Percentiles rank a stretch among this genome's conserved stretches.
Conservation (phyloP, 768 basidiomycete species). For the Suillus brevipes region DNA sequence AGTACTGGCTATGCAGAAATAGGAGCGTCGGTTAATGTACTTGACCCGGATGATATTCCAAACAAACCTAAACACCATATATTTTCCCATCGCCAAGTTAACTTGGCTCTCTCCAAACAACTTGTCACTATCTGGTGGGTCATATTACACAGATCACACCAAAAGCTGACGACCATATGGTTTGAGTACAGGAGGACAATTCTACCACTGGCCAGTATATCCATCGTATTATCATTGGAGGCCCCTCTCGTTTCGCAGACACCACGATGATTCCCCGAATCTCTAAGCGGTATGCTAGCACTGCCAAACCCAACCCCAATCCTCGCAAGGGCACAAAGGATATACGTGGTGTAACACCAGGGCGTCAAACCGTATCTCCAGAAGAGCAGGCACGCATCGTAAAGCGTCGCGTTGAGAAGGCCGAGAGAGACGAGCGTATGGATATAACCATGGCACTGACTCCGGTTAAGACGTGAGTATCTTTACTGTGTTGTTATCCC, state of each 20-base stretch:
- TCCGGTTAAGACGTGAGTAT: constrained; percentile 37
- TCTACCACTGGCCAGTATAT: background rate
- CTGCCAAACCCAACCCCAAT: constrained; percentile 1
- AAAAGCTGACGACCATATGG: background rate
- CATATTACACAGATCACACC: background rate
- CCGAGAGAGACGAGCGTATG: constrained; percentile 44
- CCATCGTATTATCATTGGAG: background rate
- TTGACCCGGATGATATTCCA: background rate
- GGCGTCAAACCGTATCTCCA: constrained; percentile 29
- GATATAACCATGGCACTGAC: constrained; percentile 38
- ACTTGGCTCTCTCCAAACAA: background rate
- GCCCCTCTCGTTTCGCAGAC: background rate
- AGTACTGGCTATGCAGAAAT: too few relatives aligned
- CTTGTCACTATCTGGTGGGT: background rate
- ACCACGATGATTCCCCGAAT: constrained; percentile 10
- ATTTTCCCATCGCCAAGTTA: background rate
- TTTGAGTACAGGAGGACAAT: background rate
- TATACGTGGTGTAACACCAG: background rate
- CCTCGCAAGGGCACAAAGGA: constrained; percentile 7
- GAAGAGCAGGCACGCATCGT: constrained; percentile 14
- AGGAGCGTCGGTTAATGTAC: background rate
- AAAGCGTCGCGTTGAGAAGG: constrained; percentile 35
- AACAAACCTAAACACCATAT: background rate
- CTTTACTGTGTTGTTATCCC: background rate
- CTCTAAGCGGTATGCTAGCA: constrained; percentile 8